phyloP scores from a whole-genome alignment of 495 filamentous ascomycete species.

The Talaromyces proteolyticus region DNA sequence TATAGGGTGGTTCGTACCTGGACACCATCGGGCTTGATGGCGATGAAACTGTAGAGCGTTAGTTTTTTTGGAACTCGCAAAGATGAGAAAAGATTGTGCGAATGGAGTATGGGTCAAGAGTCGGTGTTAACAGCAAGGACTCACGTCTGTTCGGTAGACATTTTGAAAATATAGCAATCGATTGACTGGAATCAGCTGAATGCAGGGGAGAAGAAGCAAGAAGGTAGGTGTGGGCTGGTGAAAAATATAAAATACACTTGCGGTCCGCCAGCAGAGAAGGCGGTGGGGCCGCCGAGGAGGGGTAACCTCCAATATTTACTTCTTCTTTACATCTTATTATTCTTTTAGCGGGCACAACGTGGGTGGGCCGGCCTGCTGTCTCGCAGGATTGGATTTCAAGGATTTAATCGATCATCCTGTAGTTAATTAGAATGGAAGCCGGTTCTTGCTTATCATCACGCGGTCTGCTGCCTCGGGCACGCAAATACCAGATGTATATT shows the following conservation, averaged over 20 bases:
- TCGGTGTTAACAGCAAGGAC: conserved; percentile 28
- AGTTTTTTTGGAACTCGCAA: neutral
- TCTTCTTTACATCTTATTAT: no score
- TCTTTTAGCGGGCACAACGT: no score
- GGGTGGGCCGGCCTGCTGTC: neutral
- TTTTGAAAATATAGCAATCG: conserved; percentile 43
- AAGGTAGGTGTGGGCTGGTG: conserved; percentile 16
- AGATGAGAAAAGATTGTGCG: conserved; percentile 5
- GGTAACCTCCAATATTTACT: neutral
- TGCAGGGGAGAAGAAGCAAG: conserved; percentile 15
- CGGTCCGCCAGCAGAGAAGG: neutral
- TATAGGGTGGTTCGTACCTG: conserved; percentile 58
- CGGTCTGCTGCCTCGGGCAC: neutral
- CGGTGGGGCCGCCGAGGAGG: neutral
- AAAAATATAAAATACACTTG: conserved; percentile 26
- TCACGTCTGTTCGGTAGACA: conserved; percentile 93
- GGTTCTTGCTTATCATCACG: no score
- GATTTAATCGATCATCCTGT: neutral
- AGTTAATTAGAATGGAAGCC: no score
- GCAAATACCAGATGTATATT: neutral
- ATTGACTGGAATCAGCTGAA: conserved; percentile 16
- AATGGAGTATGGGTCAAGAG: conserved; percentile 21
- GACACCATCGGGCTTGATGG: conserved; percentile 98
- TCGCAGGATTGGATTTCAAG: neutral
- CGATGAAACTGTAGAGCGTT: conserved; percentile 74